Base-by-base conservation (phyloP, 2,329 filamentous ascomycete genomes). In the Endoconidiophora polonica region DNA sequence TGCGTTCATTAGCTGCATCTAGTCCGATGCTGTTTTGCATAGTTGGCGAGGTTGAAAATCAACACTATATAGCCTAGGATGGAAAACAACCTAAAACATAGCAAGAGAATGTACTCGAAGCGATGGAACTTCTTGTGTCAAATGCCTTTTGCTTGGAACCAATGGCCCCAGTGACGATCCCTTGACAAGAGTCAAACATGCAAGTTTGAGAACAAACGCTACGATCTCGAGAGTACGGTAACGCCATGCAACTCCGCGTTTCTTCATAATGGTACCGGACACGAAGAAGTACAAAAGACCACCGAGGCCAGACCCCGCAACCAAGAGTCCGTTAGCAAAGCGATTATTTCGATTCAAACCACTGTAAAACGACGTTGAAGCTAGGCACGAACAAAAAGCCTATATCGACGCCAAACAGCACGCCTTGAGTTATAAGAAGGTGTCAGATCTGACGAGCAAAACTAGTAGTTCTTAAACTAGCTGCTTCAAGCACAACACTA, bases 321-420 rank as follows among this genome's bases (percentile, higher is more conserved):
- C 74, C 0, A 73, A 68, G 16, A 84, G 69, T 1, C 81, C 77
- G 54, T 83, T 86, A 9, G 83, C 82, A 12, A 18, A 87, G 69
- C 24, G 77, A 81, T 2, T 83, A 72, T 23, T 70, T 71, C 29
- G 74, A 78, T 7, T 69, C 74, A 59, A 88, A 88, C 82, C 82
- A 87, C 60, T 87, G 82, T 2, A 82, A 74, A 0, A 82, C 69
- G 9, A 86, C 73, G 33, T 74, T 75, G 2, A 82, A 79, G 3
- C 71, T 76, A 0, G 76, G 75, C 0, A 83, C 81, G 59, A 87
- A 90, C 7, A 81, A 66, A 52, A 88, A 80, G 0, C 84, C 84
- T 72, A 90, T 81, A 2, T 83, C 84, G 20, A 81, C 62, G n/a
- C 85, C 85, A 55, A 90, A 88, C 49, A 78, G 75, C 2, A 88